Evolutionary conservation across 2,329 filamentous ascomycete genomes (phyloP).

Genomic region (Aspergillus flavus): DNA sequence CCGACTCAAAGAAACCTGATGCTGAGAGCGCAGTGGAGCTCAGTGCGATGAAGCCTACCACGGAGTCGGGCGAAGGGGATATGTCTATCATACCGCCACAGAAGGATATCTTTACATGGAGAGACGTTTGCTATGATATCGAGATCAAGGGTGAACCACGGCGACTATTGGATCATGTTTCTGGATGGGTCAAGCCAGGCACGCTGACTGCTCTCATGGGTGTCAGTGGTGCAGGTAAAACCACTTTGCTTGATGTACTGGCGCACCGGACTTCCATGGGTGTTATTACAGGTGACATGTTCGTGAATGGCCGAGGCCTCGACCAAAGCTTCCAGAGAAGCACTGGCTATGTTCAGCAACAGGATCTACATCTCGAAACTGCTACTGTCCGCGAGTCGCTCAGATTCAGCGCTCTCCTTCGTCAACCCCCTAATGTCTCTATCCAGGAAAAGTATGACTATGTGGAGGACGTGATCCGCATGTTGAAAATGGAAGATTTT

Average conservation of each 20-base stretch:
- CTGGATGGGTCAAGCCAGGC: slow-evolving; percentile 91
- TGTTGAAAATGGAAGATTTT: slow-evolving; percentile 85
- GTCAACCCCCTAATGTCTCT: slow-evolving; percentile 74
- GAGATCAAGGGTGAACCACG: slow-evolving; percentile 66
- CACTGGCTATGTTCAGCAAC: slow-evolving; percentile 69
- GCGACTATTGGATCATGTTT: slow-evolving; percentile 78
- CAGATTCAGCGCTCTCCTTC: slow-evolving; percentile 79
- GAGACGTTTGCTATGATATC: slow-evolving; percentile 70
- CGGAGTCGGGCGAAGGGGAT: slow-evolving; percentile 35
- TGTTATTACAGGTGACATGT: slow-evolving; percentile 82
- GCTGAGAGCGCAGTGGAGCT: slow-evolving; percentile 9
- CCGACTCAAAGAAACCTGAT: slow-evolving; percentile 3
- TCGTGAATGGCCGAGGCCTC: slow-evolving; percentile 70
- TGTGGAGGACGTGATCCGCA: slow-evolving; percentile 82
- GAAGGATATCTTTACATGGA: slow-evolving; percentile 79
- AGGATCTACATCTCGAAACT: slow-evolving; percentile 82
- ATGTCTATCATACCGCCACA: slow-evolving; percentile 50
- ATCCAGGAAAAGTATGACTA: slow-evolving; percentile 77
- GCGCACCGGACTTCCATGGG: slow-evolving; percentile 84
- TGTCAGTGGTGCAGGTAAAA: slow-evolving; percentile 87
- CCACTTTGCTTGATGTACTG: slow-evolving; percentile 81
- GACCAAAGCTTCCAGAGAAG: slow-evolving; percentile 51
- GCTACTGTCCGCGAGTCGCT: slow-evolving; percentile 86
- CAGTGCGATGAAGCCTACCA: background rate
- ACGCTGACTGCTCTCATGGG: slow-evolving; percentile 89